A percentile compares a stretch with the other conserved stretches of the same genome.
phyloP scores from a whole-genome alignment of 352 stramenopile genomes.

The Thalassiosira mediterranea region DNA sequence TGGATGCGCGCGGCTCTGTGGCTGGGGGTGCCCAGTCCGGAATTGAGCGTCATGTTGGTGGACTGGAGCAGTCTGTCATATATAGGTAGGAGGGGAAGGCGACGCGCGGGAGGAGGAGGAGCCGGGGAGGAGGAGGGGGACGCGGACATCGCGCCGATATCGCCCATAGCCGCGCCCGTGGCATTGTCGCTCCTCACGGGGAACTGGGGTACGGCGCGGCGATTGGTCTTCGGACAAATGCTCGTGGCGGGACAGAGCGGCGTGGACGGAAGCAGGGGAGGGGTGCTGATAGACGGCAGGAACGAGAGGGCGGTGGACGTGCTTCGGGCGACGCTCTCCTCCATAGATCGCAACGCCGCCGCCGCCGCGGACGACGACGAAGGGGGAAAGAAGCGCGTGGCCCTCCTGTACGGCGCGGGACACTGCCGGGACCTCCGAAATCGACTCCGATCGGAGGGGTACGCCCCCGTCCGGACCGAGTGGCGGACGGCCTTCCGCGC shows the following conservation, averaged over 20 bases:
- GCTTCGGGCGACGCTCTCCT: slow-evolving; percentile 25
- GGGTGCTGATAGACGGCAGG: slow-evolving; percentile 60
- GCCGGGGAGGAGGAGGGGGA: background rate
- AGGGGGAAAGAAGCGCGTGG: slow-evolving; percentile 27
- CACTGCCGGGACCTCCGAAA: slow-evolving; percentile 74
- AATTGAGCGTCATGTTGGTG: slow-evolving; percentile 73
- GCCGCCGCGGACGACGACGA: background rate
- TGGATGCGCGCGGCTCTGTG: slow-evolving; percentile 62
- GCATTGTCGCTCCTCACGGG: slow-evolving; percentile 57
- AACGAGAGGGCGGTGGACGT: slow-evolving; percentile 73
- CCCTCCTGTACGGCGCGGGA: slow-evolving; percentile 72
- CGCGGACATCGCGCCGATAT: slow-evolving; percentile 45
- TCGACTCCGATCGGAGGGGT: slow-evolving; percentile 59
- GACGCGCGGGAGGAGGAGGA: too few relatives aligned
- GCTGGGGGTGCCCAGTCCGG: slow-evolving; percentile 65
- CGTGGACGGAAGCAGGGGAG: slow-evolving; percentile 36
- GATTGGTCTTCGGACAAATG: slow-evolving; percentile 76
- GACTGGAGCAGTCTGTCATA: slow-evolving; percentile 73
- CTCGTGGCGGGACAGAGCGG: slow-evolving; percentile 51
- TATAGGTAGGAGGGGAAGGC: slow-evolving; percentile 12
- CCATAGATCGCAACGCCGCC: background rate
- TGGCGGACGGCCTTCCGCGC: slow-evolving; percentile 76
- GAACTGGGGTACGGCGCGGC: slow-evolving; percentile 50
- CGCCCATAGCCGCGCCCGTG: slow-evolving; percentile 61
- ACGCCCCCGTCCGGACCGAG: slow-evolving; percentile 46